Evolutionary conservation across 1,139 yeast species (phyloP).

Genomic region (Zygotorulaspora mrakii): DNA sequence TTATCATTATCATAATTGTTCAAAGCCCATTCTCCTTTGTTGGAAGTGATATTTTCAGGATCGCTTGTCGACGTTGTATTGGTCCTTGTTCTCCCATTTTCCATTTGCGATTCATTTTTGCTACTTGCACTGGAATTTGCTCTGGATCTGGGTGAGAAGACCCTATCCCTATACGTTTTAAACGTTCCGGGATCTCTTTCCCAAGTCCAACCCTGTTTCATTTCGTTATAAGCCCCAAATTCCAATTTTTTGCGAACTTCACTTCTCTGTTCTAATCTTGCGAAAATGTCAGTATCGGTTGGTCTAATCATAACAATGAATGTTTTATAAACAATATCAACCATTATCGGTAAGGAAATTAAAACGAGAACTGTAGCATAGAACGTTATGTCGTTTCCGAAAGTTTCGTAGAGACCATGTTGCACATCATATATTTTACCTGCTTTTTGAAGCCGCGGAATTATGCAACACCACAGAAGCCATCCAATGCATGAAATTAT

Average conservation of each 20-base stretch:
- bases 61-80: slow-evolving; percentile 20
- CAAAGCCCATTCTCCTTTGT: slow-evolving; percentile 50
- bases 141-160: slow-evolving; percentile 18
- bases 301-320: slow-evolving; percentile 56
- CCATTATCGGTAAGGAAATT: slow-evolving; percentile 53
- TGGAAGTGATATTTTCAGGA: slow-evolving; percentile 28
- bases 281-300: slow-evolving; percentile 75
- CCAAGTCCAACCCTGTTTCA: slow-evolving; percentile 80
- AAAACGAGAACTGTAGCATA: slow-evolving; percentile 74
- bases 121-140: slow-evolving; percentile 12
- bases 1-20: slow-evolving; percentile 25
- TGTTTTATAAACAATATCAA: slow-evolving; percentile 64
- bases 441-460: slow-evolving; percentile 63
- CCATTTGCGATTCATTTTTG: slow-evolving; percentile 10
- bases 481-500: slow-evolving; percentile 82
- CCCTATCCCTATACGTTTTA: slow-evolving; percentile 27
- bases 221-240: slow-evolving; percentile 63
- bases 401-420: slow-evolving; percentile 60
- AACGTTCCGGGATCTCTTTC: slow-evolving; percentile 37
- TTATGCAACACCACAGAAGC: slow-evolving; percentile 76
- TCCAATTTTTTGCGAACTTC: slow-evolving; percentile 69
- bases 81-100: slow-evolving; percentile 24
- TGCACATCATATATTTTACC: slow-evolving; percentile 69
- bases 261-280: slow-evolving; percentile 66
- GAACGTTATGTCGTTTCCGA: slow-evolving; percentile 77